Percentiles rank a stretch among this genome's conserved stretches.
phyloP scores from a whole-genome alignment of 2,329 filamentous ascomycete species.

The Westerdykella aurantiaca region DNA sequence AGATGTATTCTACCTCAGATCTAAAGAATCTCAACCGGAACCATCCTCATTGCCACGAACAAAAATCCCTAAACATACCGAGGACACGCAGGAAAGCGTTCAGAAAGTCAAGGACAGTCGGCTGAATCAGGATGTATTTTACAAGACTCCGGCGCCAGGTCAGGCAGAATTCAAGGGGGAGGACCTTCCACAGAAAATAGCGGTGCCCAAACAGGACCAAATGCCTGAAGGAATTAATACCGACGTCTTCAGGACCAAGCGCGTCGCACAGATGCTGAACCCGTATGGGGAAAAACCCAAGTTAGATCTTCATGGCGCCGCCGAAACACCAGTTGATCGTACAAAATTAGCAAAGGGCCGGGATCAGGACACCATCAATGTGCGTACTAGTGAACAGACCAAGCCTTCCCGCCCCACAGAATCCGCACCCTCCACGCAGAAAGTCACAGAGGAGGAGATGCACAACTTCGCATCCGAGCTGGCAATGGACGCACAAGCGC shows the following conservation, averaged over 20 bases:
- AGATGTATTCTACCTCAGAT: constrained; percentile 53
- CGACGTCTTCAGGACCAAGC: constrained; percentile 57
- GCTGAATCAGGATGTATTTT: constrained; percentile 54
- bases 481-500: constrained; percentile 37
- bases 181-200: constrained; percentile 23
- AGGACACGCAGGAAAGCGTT: constrained; percentile 42
- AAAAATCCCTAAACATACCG: constrained; percentile 51
- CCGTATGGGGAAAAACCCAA: constrained; percentile 29
- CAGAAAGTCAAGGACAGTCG: constrained; percentile 38
- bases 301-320: constrained; percentile 30
- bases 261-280: constrained; percentile 52
- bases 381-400: constrained; percentile 14
- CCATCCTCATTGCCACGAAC: constrained; percentile 50
- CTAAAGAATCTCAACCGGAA: constrained; percentile 43
- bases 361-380: constrained; percentile 35
- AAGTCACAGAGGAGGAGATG: constrained; percentile 33
- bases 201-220: constrained; percentile 38
- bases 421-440: not conserved
- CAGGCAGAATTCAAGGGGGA: constrained; percentile 6
- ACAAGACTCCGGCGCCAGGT: constrained; percentile 31
- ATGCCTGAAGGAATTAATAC: constrained; percentile 54
- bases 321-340: constrained; percentile 34
- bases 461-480: constrained; percentile 45
- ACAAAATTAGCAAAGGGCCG: constrained; percentile 33
- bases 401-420: constrained; percentile 9